Conservation (phyloP, 345 rosid genomes). For the Adansonia digitata region DNA sequence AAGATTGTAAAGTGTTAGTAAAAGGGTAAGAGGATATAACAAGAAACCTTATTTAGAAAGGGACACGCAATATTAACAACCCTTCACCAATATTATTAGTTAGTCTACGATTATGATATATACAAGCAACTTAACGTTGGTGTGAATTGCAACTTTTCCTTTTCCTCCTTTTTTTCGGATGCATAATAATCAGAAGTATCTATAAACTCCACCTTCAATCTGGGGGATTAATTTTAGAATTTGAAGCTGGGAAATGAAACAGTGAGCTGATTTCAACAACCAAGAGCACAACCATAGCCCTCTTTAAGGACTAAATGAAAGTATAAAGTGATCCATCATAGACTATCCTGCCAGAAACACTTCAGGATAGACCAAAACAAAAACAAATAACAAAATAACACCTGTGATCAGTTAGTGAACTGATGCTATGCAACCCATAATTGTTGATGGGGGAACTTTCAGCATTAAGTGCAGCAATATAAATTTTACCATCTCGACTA, state of each 20-base stretch:
- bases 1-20: neutral
- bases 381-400: neutral
- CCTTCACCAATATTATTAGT: neutral
- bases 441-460: slow-evolving; percentile 36
- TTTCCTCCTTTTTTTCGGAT: neutral
- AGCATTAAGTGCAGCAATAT: slow-evolving; percentile 60
- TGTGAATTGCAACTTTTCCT: neutral
- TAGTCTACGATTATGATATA: neutral
- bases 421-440: slow-evolving; percentile 53
- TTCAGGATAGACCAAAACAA: neutral
- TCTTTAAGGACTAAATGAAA: neutral
- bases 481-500: slow-evolving; percentile 67
- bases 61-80: neutral
- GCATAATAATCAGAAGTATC: neutral
- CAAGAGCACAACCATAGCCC: neutral
- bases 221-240: neutral
- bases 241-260: neutral
- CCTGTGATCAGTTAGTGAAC: slow-evolving; percentile 61
- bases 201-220: neutral
- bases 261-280: neutral
- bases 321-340: neutral
- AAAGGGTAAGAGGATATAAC: neutral
- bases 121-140: neutral
- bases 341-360: neutral
- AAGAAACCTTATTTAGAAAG: neutral